A percentile compares a stretch with the other conserved stretches of the same genome.
Evolutionary conservation across 352 stramenopile species (phyloP).

Genomic region (Aphanomyces cochlioides): DNA sequence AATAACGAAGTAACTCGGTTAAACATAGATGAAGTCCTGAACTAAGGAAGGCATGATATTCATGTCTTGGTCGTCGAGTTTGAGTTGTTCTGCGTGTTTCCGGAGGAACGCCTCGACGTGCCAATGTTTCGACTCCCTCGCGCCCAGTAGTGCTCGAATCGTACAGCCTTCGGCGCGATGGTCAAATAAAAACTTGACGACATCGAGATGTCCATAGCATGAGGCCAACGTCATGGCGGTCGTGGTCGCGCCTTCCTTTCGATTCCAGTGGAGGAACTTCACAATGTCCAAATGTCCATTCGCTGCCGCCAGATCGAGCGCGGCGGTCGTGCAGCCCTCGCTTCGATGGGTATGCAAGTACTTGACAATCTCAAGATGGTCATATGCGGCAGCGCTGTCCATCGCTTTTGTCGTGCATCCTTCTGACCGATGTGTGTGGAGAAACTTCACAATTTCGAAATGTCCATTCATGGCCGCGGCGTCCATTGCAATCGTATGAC

Average conservation of each 20-base stretch:
- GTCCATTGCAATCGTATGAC: conserved; percentile 22
- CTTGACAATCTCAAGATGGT: not conserved
- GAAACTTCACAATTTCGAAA: conserved; percentile 21
- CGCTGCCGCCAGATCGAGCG: conserved; percentile 1
- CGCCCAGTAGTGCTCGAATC: not conserved
- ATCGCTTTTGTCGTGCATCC: conserved; percentile 7
- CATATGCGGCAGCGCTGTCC: not conserved
- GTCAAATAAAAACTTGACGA: conserved; percentile 28
- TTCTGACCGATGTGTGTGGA: not conserved
- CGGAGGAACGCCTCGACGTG: not conserved
- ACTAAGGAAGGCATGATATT: too few species aligned
- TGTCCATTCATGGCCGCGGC: conserved; percentile 16
- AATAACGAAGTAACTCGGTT: too few species aligned
- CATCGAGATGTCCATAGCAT: conserved; percentile 26
- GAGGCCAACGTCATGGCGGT: not conserved
- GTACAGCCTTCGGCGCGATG: conserved; percentile 29
- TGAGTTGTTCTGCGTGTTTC: too few species aligned
- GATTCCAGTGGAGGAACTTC: not conserved
- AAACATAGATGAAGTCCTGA: too few species aligned
- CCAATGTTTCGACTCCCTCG: not conserved
- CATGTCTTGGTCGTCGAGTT: too few species aligned
- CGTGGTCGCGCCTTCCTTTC: not conserved
- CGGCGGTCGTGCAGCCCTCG: not conserved
- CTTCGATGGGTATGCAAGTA: not conserved
- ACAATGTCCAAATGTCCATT: conserved; percentile 11